Conservation (phyloP, 1,284 basidiomycete species). For the Coniophora puteana region DNA sequence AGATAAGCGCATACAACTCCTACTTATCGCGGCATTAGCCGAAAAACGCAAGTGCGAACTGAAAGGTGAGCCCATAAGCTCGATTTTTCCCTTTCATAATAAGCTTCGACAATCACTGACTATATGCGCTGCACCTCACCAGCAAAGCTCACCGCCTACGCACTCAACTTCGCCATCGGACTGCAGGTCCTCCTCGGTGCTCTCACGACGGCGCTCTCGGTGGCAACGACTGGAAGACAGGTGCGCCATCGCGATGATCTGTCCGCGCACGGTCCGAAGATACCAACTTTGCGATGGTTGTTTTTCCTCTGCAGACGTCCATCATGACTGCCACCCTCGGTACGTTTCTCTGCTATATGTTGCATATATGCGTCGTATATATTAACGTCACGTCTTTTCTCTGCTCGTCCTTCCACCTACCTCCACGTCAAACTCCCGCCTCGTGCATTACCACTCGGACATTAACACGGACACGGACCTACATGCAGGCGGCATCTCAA, state of each 20-base stretch:
- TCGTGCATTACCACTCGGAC: too few species aligned
- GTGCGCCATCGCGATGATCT: slow-evolving; percentile 14
- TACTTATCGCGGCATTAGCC: too few species aligned
- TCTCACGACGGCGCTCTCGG: slow-evolving; percentile 38
- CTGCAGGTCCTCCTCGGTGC: slow-evolving; percentile 38
- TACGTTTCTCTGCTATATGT: background rate
- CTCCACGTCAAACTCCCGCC: too few species aligned
- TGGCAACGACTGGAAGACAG: slow-evolving; percentile 29
- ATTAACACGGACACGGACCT: too few species aligned
- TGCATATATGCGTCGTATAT: background rate
- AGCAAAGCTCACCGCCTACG: slow-evolving; percentile 28
- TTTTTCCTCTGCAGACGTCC: slow-evolving; percentile 17
- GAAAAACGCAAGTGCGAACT: too few species aligned
- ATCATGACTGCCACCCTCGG: slow-evolving; percentile 34
- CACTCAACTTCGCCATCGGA: slow-evolving; percentile 36
- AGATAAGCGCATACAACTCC: too few species aligned
- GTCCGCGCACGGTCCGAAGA: background rate
- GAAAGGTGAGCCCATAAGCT: too few species aligned
- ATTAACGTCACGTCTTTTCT: background rate
- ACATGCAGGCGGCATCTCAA: slow-evolving; percentile 30
- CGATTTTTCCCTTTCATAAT: too few species aligned
- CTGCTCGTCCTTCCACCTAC: too few species aligned
- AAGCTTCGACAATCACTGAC: background rate
- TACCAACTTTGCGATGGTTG: too few species aligned
- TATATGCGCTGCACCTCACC: background rate